These are phyloP conservation scores for Pseudogymnoascus sp. DNA, from an alignment of 2,329 filamentous ascomycete species.

Conservation along the genomic window DNA sequence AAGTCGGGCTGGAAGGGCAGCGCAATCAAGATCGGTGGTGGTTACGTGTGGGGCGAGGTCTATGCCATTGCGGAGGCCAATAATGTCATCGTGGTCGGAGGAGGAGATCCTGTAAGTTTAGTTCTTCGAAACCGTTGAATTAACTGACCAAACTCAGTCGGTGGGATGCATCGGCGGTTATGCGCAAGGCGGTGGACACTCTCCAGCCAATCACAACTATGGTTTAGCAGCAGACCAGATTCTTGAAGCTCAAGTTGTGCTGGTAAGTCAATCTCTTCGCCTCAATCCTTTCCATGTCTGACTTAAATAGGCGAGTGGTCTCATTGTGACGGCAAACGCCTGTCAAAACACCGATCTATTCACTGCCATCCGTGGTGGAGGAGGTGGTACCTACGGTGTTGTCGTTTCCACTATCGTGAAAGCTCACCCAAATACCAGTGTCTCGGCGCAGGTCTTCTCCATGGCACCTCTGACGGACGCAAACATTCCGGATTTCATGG, in stretches of 20 bases:
- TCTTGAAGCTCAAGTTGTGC: conserved; percentile 36
- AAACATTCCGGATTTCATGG: conserved; percentile 24
- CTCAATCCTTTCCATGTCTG: not conserved
- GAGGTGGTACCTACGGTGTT: conserved; percentile 30
- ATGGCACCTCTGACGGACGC: conserved; percentile 21
- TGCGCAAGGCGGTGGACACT: conserved; percentile 36
- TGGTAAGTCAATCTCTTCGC: conserved; percentile 15
- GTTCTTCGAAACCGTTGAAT: conserved; percentile 20
- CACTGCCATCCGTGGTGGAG: conserved; percentile 36
- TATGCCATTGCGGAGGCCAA: conserved; percentile 26
- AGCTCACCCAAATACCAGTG: conserved; percentile 31
- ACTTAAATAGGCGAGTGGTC: conserved; percentile 25
- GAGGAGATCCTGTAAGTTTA: conserved; percentile 23
- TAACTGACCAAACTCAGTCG: conserved; percentile 23
- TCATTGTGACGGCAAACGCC: conserved; percentile 29
- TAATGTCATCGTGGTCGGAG: conserved; percentile 32
- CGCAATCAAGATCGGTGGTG: conserved; percentile 32
- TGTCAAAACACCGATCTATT: conserved; percentile 32
- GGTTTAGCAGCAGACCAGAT: conserved; percentile 39
- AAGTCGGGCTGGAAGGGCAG: conserved; percentile 28
- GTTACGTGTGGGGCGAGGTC: conserved; percentile 30
- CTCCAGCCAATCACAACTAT: conserved; percentile 32
- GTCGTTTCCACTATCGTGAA: conserved; percentile 35
- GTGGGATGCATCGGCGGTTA: conserved; percentile 32
- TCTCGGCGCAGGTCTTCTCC: conserved; percentile 22